These are phyloP conservation scores for Didymella sp. DNA, from an alignment of 2,329 filamentous ascomycete species.

Conservation along the genomic window DNA sequence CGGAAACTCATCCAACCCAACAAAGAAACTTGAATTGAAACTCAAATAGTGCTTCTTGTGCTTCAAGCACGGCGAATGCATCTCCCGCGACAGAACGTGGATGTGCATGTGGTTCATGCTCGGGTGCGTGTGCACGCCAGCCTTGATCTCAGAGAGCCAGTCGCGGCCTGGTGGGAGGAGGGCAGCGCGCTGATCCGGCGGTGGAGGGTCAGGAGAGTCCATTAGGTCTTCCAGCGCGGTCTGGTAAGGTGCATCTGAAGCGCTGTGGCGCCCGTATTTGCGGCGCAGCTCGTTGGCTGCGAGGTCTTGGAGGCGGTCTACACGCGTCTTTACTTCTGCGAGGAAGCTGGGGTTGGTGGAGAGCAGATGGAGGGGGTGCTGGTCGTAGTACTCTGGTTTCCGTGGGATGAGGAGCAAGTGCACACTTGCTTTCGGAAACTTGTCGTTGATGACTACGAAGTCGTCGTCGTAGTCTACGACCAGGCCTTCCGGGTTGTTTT, in stretches of 20 bases:
- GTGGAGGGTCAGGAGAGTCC: constrained; percentile 49
- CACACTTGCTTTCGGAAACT: constrained; percentile 79
- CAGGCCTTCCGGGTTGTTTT: constrained; percentile 62
- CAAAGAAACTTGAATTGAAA: constrained; percentile 85
- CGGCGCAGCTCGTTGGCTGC: constrained; percentile 79
- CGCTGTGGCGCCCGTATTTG: constrained; percentile 68
- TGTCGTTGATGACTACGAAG: constrained; percentile 80
- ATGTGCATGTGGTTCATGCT: constrained; percentile 93
- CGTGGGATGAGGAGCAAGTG: constrained; percentile 90
- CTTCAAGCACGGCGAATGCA: constrained; percentile 73
- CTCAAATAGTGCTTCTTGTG: constrained; percentile 91
- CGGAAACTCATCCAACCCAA: constrained; percentile 80
- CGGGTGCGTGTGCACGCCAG: constrained; percentile 85
- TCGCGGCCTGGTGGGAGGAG: constrained; percentile 71
- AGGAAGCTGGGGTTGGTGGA: constrained; percentile 71
- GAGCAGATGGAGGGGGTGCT: constrained; percentile 81
- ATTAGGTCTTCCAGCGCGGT: constrained; percentile 60
- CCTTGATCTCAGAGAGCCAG: constrained; percentile 76
- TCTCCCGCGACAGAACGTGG: constrained; percentile 83
- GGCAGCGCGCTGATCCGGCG: constrained; percentile 53
- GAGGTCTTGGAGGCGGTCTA: constrained; percentile 65
- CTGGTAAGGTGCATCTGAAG: constrained; percentile 67
- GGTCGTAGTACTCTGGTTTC: constrained; percentile 62
- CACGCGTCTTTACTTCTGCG: constrained; percentile 66
- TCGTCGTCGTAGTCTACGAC: constrained; percentile 72